Evolutionary conservation across 306 rosid genomes (phyloP), one percentile per base, ranked within the genome.

Genomic region (Acacia acuminata): DNA sequence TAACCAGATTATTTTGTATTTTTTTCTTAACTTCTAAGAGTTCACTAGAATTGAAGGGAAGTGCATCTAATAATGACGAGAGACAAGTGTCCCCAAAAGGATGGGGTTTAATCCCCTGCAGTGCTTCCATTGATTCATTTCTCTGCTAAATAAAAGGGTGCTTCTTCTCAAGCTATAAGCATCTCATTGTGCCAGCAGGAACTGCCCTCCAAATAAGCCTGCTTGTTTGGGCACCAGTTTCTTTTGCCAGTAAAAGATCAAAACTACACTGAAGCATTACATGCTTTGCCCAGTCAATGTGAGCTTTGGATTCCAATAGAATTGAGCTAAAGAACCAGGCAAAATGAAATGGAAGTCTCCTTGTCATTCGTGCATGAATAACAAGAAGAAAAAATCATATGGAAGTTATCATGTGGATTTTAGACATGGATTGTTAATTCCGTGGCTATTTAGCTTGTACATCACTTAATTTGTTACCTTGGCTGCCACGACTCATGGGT

Each of bases 191-290:
- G 76, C 82, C 47, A 38, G 55, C 75, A 51, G 69, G 63, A 25
- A 63, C 73, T 86, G 40, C 77, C 73, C 60, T 53, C 72, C 38
- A 25, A 48, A 71, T 50, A 19, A 71, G 79, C 78, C 53, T 71
- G 73, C 66, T 71, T 73, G 58, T 47, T 25, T 61, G 30, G n/a
- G 81, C 64, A 83, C 75, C 60, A 80, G 40, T 80, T 80, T 72
- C 77, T 40, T 14, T 86, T 76, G 56, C 65, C 44, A 66, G 72
- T 77, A 25, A 53, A 72, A 34, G 82, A 44, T 76, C 75, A 79
- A 76, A 63, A 63, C 58, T 73, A 63, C 81, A 73, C 66, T 44
- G 60, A 75, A 56, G 47, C 64, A 55, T 85, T 58, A 51, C 75
- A 42, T 76, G 70, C 32, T 16, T 63, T 73, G 68, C 71, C 78